Base-by-base conservation (phyloP, 2,329 filamentous ascomycete genomes). In the Aspergillus hiratsukae region DNA sequence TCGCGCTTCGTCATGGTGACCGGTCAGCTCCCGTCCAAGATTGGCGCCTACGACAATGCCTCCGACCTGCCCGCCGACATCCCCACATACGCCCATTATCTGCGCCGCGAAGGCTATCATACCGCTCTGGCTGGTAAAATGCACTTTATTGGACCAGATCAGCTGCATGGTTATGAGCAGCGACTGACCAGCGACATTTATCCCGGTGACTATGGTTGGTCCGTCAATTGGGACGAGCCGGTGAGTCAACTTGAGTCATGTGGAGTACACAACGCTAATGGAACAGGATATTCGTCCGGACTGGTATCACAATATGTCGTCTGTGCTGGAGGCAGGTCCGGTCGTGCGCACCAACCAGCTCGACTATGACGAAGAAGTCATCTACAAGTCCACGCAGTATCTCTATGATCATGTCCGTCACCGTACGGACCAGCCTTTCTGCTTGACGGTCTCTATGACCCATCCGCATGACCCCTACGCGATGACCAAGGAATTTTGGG, bases 281-380 rank as follows among this genome's bases (percentile, higher is more conserved):
- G 9, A 49, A 48, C 59, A 75, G 73, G 72, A 76, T 27, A 72
- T 78, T 48, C 84, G 92, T 48, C 85, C 93, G 45, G 92, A 97
- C 75, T 97, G 91, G 90, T 97, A 94, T 72, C 92, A 97, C 80
- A 96, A 97, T 72, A 91, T 92, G 76, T 92, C 90, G 68, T 96
- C 91, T 6, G 93, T 97, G 64, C 80, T 93, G 68, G 91, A 97
- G 73, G 92, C 92, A 0, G 92, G 92, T 9, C 85, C 88, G 29
- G 96, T 91, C 66, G 88, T 95, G 43, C 85, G 91, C 63, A 96
- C 90, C 76, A 97, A 97, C 77, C 92, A 97, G 80, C 82, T 97
- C 52, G 92, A 97, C 72, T 97, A 93, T 66, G 92, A 97, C 67
- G 92, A 96, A 76, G 92, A 97, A 76, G 91, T 96, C 72, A 93